Evolutionary conservation across 2,329 filamentous ascomycete genomes (phyloP).

Genomic region (Beauveria rudraprayagi): DNA sequence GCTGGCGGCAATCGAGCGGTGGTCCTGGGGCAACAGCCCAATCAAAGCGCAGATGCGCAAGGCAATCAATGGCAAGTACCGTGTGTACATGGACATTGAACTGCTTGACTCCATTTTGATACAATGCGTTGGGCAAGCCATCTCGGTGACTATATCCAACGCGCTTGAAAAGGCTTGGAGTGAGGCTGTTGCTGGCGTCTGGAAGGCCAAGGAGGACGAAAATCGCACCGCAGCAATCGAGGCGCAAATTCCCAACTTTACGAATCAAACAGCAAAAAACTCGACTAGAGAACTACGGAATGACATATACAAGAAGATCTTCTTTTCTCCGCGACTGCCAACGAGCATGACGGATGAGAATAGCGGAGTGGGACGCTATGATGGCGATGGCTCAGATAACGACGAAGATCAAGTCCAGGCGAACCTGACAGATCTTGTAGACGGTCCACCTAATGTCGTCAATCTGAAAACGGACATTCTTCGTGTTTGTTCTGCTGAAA

Average conservation of each 20-base stretch:
- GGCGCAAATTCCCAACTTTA: background rate
- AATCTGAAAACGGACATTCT: slow-evolving; percentile 7
- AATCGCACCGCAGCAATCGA: background rate
- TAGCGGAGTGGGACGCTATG: slow-evolving; percentile 16
- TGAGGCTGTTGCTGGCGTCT: background rate
- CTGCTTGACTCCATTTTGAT: slow-evolving; percentile 34
- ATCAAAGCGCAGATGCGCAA: slow-evolving; percentile 31
- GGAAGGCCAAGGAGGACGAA: slow-evolving; percentile 1
- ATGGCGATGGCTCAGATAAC: slow-evolving; percentile 30
- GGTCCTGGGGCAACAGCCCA: slow-evolving; percentile 31
- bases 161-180: background rate
- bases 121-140: slow-evolving; percentile 29
- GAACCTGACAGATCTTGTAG: slow-evolving; percentile 8
- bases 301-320: background rate
- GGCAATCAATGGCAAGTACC: slow-evolving; percentile 38
- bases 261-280: background rate
- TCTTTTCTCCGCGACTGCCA: slow-evolving; percentile 32
- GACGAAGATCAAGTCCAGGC: slow-evolving; percentile 21
- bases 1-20: slow-evolving; percentile 22
- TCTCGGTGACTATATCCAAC: background rate
- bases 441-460: background rate
- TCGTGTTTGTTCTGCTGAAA: slow-evolving; percentile 8
- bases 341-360: slow-evolving; percentile 27
- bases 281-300: background rate
- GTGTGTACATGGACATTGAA: slow-evolving; percentile 49